phyloP scores from a whole-genome alignment of 352 stramenopile genomes.

The Pythium brassicae region DNA sequence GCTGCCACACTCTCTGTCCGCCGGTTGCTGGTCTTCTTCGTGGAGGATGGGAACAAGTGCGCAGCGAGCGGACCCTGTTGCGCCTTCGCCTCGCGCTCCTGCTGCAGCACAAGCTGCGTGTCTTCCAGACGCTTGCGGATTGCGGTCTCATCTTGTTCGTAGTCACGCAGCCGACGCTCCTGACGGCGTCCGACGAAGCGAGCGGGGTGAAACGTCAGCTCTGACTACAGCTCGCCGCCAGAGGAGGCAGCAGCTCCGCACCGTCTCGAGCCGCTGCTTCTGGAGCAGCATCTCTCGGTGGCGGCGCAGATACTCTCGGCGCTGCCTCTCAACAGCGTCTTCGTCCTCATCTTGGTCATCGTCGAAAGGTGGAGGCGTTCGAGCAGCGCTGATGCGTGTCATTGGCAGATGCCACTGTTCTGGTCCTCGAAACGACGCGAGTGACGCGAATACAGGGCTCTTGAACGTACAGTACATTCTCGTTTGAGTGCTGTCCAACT shows the following conservation, averaged over 20 bases:
- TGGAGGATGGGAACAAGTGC: not conserved
- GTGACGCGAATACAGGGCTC: not conserved
- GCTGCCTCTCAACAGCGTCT: constrained; percentile 33
- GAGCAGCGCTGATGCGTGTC: not conserved
- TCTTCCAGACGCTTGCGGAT: constrained; percentile 30
- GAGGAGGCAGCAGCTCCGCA: constrained; percentile 4
- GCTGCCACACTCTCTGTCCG: not conserved
- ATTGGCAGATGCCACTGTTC: too few relatives aligned
- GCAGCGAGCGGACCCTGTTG: not conserved
- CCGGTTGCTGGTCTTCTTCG: not conserved
- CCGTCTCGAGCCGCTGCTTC: constrained; percentile 53
- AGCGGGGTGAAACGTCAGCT: not conserved
- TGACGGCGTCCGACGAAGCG: not conserved
- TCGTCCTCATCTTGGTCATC: constrained; percentile 7
- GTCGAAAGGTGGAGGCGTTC: not conserved
- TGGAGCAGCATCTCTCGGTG: constrained; percentile 48
- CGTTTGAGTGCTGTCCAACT: too few relatives aligned
- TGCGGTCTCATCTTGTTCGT: constrained; percentile 15
- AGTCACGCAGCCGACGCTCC: constrained; percentile 33
- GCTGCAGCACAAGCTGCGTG: constrained; percentile 12
- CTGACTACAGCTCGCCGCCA: not conserved
- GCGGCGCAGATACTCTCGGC: constrained; percentile 34
- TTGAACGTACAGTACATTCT: too few relatives aligned
- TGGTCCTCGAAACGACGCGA: constrained; percentile 3
- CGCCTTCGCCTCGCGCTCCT: not conserved